These are phyloP conservation scores for Scleroderma bovista DNA, from an alignment of 768 basidiomycete genomes.

Conservation along the genomic window DNA sequence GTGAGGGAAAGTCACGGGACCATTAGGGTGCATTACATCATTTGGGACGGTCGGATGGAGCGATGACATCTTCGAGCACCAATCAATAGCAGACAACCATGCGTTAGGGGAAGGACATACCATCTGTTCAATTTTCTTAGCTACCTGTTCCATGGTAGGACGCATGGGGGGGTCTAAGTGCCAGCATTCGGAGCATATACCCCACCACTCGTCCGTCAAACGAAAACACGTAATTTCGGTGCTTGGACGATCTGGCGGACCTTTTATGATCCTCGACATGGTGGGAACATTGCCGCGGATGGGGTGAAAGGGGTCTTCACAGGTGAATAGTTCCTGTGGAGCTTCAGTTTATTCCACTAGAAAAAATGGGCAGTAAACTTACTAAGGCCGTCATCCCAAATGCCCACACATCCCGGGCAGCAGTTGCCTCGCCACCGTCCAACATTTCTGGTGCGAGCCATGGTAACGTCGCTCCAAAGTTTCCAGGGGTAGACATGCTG, in stretches of 20 bases:
- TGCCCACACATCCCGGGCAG: background rate
- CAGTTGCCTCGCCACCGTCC: background rate
- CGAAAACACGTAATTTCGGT: background rate
- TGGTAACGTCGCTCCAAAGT: background rate
- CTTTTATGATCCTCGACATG: background rate
- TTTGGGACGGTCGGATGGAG: too few relatives aligned
- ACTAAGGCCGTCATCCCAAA: background rate
- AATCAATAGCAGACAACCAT: too few relatives aligned
- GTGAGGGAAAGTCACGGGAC: too few relatives aligned
- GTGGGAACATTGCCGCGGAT: background rate
- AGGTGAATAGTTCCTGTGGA: background rate
- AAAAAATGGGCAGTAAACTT: background rate
- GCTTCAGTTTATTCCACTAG: background rate
- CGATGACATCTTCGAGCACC: too few relatives aligned
- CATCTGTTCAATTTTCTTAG: background rate
- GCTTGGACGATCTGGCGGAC: background rate
- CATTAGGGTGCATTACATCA: too few relatives aligned
- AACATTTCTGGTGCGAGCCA: background rate
- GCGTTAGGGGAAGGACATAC: background rate
- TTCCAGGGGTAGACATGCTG: background rate
- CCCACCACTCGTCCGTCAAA: background rate
- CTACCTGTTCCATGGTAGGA: background rate
- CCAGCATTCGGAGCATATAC: background rate
- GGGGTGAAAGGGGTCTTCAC: background rate
- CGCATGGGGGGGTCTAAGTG: background rate